A percentile compares a stretch with the other conserved stretches of the same genome.
Evolutionary conservation across 495 filamentous ascomycete genomes (phyloP).

Genomic region (Mytilinidion resinicola): DNA sequence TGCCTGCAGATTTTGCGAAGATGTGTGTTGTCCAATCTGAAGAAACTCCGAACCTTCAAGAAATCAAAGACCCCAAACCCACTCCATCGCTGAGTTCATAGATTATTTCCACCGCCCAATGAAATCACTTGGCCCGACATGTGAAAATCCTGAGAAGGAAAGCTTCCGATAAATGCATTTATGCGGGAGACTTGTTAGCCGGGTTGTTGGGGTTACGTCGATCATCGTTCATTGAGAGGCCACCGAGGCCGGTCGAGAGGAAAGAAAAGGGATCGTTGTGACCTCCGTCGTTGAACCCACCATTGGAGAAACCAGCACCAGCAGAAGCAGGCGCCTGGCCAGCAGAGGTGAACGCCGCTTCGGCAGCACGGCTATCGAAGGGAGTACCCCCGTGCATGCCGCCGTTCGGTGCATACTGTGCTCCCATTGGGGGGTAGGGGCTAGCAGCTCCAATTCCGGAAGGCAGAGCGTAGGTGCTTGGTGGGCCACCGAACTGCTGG

Average conservation of each 20-base stretch:
- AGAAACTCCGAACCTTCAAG: conserved; percentile 1
- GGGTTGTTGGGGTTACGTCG: conserved; percentile 55
- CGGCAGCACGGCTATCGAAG: conserved; percentile 81
- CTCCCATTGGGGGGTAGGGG: conserved; percentile 72
- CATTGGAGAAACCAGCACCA: conserved; percentile 49
- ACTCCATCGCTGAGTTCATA: background rate
- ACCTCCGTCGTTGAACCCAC: conserved; percentile 52
- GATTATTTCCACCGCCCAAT: background rate
- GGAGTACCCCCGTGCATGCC: conserved; percentile 50
- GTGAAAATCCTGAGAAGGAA: background rate
- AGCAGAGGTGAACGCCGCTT: conserved; percentile 85
- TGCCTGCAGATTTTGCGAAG: conserved; percentile 1
- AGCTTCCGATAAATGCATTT: conserved; percentile 16
- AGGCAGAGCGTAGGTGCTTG: conserved; percentile 83
- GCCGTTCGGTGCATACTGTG: conserved; percentile 55
- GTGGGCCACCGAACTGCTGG: conserved; percentile 83
- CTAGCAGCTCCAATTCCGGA: conserved; percentile 78
- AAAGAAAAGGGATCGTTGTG: conserved; percentile 53
- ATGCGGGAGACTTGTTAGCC: conserved; percentile 62
- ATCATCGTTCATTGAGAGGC: conserved; percentile 75
- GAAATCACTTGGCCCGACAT: conserved; percentile 1
- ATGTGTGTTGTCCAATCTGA: background rate
- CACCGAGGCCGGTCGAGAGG: conserved; percentile 72
- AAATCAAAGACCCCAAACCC: background rate
- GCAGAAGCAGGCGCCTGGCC: conserved; percentile 57